Percentiles rank a stretch among this genome's conserved stretches.
phyloP scores from a whole-genome alignment of 345 rosid species.

The Zanthoxylum bungeanum region DNA sequence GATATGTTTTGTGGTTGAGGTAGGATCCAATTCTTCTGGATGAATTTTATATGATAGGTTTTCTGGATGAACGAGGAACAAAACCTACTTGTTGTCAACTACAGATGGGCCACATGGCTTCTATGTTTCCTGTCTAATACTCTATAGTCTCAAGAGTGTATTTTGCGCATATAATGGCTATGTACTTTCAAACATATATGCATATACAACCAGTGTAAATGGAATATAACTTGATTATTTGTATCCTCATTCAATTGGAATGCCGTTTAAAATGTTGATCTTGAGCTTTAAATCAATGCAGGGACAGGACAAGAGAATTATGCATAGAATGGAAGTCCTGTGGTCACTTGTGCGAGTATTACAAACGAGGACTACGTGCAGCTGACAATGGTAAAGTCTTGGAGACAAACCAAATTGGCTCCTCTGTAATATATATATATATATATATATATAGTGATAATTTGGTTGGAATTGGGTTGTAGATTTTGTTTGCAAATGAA shows the following conservation, averaged over 20 bases:
- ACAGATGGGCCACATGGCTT: background rate
- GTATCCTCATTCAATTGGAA: background rate
- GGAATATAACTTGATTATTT: background rate
- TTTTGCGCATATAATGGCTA: background rate
- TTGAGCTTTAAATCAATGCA: conserved; percentile 30
- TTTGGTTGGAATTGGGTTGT: conserved; percentile 25
- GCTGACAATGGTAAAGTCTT: conserved; percentile 24
- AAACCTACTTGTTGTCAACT: conserved; percentile 1
- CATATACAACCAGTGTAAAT: background rate
- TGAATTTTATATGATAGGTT: conserved; percentile 5
- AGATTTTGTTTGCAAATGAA: conserved; percentile 16
- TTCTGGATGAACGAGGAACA: background rate
- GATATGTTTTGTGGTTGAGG: conserved; percentile 95
- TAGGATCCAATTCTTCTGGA: conserved; percentile 22
- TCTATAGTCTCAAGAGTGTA: background rate
- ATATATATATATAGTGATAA: too few relatives aligned
- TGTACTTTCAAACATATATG: background rate
- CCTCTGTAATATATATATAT: conserved; percentile 26
- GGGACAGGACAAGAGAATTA: conserved; percentile 67
- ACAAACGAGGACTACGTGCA: conserved; percentile 56
- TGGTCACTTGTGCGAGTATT: conserved; percentile 91
- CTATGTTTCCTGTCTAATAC: background rate
- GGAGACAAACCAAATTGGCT: conserved; percentile 16
- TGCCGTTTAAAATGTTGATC: too few relatives aligned
- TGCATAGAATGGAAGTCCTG: conserved; percentile 90